Evolutionary conservation across 495 filamentous ascomycete genomes (phyloP).

Genomic region (Lasiosphaeris hirsuta): DNA sequence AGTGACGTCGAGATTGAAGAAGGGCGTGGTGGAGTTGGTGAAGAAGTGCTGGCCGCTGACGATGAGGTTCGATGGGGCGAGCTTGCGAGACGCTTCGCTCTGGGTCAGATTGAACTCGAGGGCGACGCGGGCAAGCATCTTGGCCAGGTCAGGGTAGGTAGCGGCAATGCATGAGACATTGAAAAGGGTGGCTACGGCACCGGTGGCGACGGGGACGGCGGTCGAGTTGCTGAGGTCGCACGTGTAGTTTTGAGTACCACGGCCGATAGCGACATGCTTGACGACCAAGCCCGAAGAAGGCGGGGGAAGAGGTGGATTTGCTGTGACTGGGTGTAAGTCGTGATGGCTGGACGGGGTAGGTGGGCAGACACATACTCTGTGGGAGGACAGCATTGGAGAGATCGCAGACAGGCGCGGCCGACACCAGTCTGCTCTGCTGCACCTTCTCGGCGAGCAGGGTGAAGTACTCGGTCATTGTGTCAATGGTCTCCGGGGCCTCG

Average conservation of each 20-base stretch:
- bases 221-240: slow-evolving; percentile 59
- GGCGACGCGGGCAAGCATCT: slow-evolving; percentile 50
- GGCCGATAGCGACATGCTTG: slow-evolving; percentile 78
- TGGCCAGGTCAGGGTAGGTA: slow-evolving; percentile 59
- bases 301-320: slow-evolving; percentile 49
- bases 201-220: slow-evolving; percentile 58
- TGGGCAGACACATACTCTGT: slow-evolving; percentile 33
- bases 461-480: slow-evolving; percentile 52
- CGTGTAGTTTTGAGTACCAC: slow-evolving; percentile 91
- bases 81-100: slow-evolving; percentile 26
- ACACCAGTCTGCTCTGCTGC: slow-evolving; percentile 35
- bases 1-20: slow-evolving; percentile 66
- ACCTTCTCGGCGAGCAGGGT: slow-evolving; percentile 49
- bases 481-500: slow-evolving; percentile 34
- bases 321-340: slow-evolving; percentile 30
- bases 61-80: slow-evolving; percentile 54
- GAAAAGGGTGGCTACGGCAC: slow-evolving; percentile 84
- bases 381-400: slow-evolving; percentile 47
- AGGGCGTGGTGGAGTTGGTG: slow-evolving; percentile 63
- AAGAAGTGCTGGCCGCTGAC: slow-evolving; percentile 78
- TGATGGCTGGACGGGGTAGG: background rate
- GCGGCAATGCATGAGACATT: slow-evolving; percentile 78
- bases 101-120: slow-evolving; percentile 52
- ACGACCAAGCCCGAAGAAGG: slow-evolving; percentile 56
- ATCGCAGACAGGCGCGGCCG: slow-evolving; percentile 47